These are phyloP conservation scores for Xylaria telfairii DNA, from an alignment of 495 filamentous ascomycete genomes.

Conservation along the genomic window DNA sequence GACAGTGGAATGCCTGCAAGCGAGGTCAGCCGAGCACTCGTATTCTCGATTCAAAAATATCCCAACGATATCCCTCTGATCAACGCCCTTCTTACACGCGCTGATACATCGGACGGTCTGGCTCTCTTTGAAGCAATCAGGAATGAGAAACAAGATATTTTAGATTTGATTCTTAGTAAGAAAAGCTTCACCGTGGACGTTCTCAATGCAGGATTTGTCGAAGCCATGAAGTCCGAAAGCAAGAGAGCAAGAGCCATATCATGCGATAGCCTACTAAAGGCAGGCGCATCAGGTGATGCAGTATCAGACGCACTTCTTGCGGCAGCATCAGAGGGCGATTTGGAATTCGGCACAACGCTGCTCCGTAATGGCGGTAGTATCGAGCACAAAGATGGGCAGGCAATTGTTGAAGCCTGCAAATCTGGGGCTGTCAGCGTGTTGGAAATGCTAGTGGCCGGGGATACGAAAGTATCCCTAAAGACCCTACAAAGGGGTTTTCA, in stretches of 20 bases:
- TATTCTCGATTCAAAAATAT: conserved; percentile 48
- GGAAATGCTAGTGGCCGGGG: conserved; percentile 45
- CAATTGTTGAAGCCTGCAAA: conserved; percentile 51
- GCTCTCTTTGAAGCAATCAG: conserved; percentile 48
- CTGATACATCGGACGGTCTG: conserved; percentile 49
- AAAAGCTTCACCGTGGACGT: conserved; percentile 35
- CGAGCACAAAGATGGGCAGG: conserved; percentile 53
- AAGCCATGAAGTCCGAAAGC: conserved; percentile 41
- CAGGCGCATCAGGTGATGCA: conserved; percentile 41
- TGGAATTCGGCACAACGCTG: conserved; percentile 49
- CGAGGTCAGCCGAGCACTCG: conserved; percentile 51
- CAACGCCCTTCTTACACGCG: conserved; percentile 42
- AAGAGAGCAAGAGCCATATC: conserved; percentile 40
- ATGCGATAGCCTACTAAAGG: conserved; percentile 45
- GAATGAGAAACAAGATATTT: conserved; percentile 41
- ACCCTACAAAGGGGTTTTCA: conserved; percentile 51
- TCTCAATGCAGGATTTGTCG: conserved; percentile 40
- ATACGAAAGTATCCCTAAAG: conserved; percentile 37
- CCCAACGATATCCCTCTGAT: conserved; percentile 49
- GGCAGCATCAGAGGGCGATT: conserved; percentile 52
- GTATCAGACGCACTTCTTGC: conserved; percentile 50
- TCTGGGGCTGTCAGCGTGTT: conserved; percentile 48
- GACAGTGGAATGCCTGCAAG: conserved; percentile 44
- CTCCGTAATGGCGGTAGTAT: conserved; percentile 49
- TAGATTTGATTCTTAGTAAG: conserved; percentile 48